Conservation (phyloP, 768 basidiomycete species). For the Collybia nuda region DNA sequence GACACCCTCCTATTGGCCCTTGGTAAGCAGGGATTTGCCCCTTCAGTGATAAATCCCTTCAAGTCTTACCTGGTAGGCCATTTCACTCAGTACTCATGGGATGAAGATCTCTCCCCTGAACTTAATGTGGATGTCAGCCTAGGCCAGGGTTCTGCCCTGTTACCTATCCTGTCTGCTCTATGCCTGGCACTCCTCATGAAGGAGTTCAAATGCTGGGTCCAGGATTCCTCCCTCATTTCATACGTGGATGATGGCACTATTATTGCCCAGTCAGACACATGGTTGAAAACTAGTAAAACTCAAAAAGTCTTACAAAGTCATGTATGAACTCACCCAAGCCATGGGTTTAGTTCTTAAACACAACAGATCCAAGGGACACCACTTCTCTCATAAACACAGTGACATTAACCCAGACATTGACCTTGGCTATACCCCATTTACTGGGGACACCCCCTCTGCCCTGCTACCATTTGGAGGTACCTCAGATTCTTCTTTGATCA, state of each 20-base stretch:
- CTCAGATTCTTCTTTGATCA: constrained; percentile 2
- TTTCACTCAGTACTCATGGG: no score
- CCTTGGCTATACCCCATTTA: neutral
- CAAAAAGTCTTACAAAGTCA: neutral
- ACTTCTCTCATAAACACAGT: constrained; percentile 2
- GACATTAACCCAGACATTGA: neutral
- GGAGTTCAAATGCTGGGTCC: neutral
- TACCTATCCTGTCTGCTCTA: neutral
- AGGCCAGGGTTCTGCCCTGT: constrained; percentile 4
- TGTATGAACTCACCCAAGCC: neutral
- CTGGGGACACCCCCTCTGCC: neutral
- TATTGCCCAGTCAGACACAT: neutral
- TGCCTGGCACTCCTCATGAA: neutral
- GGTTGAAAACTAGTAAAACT: neutral
- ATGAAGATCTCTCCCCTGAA: no score
- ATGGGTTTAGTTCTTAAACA: constrained; percentile 4
- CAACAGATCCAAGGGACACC: neutral
- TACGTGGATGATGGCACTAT: constrained; percentile 4
- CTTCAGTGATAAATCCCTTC: no score
- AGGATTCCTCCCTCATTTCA: neutral
- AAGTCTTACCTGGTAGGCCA: no score
- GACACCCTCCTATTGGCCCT: no score
- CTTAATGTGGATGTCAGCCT: neutral
- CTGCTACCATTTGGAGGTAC: neutral
- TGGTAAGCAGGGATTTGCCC: no score